phyloP scores from a whole-genome alignment of 2,329 filamentous ascomycete genomes.

The Xylariaceae sp. region DNA sequence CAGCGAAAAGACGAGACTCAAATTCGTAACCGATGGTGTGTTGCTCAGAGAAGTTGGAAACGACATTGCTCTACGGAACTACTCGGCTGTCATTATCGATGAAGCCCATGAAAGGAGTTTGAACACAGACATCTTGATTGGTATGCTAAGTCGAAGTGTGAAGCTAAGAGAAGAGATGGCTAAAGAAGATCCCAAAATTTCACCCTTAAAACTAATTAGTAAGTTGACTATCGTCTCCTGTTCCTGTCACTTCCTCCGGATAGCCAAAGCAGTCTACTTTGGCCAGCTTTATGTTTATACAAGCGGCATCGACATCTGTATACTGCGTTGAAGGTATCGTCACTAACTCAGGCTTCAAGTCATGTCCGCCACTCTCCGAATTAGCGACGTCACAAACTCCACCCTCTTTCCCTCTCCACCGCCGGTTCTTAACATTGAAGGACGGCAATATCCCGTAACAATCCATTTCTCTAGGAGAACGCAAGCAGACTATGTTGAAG shows the following conservation, averaged over 20 bases:
- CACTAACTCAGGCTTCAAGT: slow-evolving; percentile 35
- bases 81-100: slow-evolving; percentile 90
- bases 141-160: slow-evolving; percentile 90
- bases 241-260: too few relatives aligned
- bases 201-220: slow-evolving; percentile 80
- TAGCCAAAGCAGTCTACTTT: too few relatives aligned
- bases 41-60: slow-evolving; percentile 84
- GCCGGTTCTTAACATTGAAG: slow-evolving; percentile 83
- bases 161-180: slow-evolving; percentile 73
- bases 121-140: slow-evolving; percentile 97
- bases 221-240: not conserved
- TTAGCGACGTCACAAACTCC: slow-evolving; percentile 85
- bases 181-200: slow-evolving; percentile 62
- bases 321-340: not conserved
- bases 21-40: slow-evolving; percentile 99
- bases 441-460: slow-evolving; percentile 84
- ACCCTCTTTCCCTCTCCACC: slow-evolving; percentile 73
- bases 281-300: too few relatives aligned
- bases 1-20: slow-evolving; percentile 76
- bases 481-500: slow-evolving; percentile 81
- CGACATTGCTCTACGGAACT: slow-evolving; percentile 82
- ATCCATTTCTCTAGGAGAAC: slow-evolving; percentile 83
- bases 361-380: slow-evolving; percentile 93
- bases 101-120: slow-evolving; percentile 96
- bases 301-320: not conserved